Evolutionary conservation across 805 yeast genomes (phyloP).

Genomic region (Ogataea ganodermae): DNA sequence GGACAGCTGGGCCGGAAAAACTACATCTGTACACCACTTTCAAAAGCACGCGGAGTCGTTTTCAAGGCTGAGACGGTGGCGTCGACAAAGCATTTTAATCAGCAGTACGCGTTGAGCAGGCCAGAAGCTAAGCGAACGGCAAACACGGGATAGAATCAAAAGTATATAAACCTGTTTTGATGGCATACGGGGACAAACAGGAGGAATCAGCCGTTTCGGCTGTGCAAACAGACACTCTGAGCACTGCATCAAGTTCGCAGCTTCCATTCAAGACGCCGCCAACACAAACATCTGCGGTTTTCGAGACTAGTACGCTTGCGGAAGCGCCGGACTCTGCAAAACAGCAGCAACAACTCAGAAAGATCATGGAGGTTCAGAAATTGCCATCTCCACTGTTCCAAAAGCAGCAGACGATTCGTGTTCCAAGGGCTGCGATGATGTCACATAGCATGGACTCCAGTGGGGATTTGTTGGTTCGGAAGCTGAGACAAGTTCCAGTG

Average conservation of each 20-base stretch:
- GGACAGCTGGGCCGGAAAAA: too few species aligned
- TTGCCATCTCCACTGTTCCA: slow-evolving; percentile 28
- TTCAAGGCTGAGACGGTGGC: slow-evolving; percentile 9
- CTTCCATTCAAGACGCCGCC: slow-evolving; percentile 8
- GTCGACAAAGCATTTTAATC: neutral
- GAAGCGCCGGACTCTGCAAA: neutral
- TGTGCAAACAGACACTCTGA: neutral
- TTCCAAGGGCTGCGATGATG: slow-evolving; percentile 4
- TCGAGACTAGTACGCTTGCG: neutral
- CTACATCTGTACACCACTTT: too few species aligned
- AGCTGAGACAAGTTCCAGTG: too few species aligned
- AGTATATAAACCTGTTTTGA: neutral
- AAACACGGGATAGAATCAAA: neutral
- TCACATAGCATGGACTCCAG: neutral
- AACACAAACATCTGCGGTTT: neutral
- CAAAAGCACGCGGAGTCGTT: too few species aligned
- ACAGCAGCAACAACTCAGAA: neutral
- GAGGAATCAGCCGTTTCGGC: neutral
- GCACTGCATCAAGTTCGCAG: neutral
- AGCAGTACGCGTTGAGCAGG: neutral
- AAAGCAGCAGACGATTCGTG: slow-evolving; percentile 3
- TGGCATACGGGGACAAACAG: neutral
- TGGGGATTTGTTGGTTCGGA: slow-evolving; percentile 8
- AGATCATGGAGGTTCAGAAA: slow-evolving; percentile 21
- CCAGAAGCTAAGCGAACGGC: neutral